Percentiles rank a stretch among this genome's conserved stretches.
Conservation (phyloP, 805 yeast genomes). For the Nakazawaea ambrosiae region DNA sequence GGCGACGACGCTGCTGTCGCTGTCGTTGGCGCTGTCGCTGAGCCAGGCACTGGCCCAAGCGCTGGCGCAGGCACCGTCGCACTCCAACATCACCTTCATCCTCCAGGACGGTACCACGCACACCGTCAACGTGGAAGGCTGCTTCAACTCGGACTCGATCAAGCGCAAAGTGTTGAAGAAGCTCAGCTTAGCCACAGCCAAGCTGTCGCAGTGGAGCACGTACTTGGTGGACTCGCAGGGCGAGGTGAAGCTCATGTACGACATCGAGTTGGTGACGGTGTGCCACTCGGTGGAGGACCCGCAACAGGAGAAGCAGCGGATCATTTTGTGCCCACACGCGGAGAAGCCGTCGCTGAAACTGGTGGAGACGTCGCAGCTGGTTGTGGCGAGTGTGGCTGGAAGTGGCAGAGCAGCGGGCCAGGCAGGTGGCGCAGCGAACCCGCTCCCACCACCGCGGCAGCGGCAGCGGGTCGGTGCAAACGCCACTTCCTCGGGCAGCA, state of each 20-base stretch:
- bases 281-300: conserved; percentile 56
- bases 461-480: background rate
- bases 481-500: conserved; percentile 5
- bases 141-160: conserved; percentile 74
- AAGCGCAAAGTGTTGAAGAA: conserved; percentile 61
- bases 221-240: conserved; percentile 42
- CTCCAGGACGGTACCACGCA: conserved; percentile 67
- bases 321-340: conserved; percentile 57
- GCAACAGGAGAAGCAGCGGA: conserved; percentile 60
- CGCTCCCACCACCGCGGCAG: background rate
- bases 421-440: background rate
- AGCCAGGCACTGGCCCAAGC: conserved; percentile 11
- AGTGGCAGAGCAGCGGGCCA: too few relatives aligned
- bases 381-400: conserved; percentile 23
- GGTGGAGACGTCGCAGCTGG: conserved; percentile 44
- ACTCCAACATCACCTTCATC: conserved; percentile 50
- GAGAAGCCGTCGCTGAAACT: conserved; percentile 62
- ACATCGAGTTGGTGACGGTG: conserved; percentile 74
- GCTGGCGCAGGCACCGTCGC: conserved; percentile 16
- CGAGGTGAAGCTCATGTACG: conserved; percentile 46
- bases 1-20: background rate
- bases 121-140: conserved; percentile 65
- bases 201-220: conserved; percentile 47
- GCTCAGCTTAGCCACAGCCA: conserved; percentile 32
- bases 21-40: background rate